These are phyloP conservation scores for Cryptococcus sp. DNA, from an alignment of 1,284 basidiomycete genomes.

Conservation along the genomic window DNA sequence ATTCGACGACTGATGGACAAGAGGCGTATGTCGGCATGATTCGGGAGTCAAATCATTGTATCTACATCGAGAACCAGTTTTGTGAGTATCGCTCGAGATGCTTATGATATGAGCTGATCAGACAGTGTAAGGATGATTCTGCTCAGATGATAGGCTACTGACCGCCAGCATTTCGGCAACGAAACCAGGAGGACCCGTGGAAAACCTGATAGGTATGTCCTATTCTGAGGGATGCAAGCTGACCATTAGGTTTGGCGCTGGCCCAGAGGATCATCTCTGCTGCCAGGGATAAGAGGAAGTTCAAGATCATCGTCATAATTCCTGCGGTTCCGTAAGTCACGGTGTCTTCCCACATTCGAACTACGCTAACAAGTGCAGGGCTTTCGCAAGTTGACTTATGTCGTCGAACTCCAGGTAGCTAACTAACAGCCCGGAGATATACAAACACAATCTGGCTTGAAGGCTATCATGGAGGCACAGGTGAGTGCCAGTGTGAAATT, in stretches of 20 bases:
- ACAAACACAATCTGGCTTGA: slow-evolving; percentile 63
- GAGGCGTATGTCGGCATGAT: slow-evolving; percentile 73
- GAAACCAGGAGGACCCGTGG: slow-evolving; percentile 56
- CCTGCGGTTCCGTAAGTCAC: slow-evolving; percentile 54
- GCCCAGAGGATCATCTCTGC: slow-evolving; percentile 79
- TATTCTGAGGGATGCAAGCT: too few relatives aligned
- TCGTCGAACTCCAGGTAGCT: too few relatives aligned
- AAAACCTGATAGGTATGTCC: slow-evolving; percentile 65
- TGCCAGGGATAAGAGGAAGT: slow-evolving; percentile 63
- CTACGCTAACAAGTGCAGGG: slow-evolving; percentile 13
- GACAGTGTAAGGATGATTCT: slow-evolving; percentile 11
- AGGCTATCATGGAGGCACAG: slow-evolving; percentile 52
- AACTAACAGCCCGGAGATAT: slow-evolving; percentile 63
- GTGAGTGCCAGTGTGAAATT: background rate
- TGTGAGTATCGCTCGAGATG: slow-evolving; percentile 56
- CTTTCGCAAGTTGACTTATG: slow-evolving; percentile 29
- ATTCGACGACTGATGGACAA: slow-evolving; percentile 12
- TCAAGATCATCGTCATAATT: slow-evolving; percentile 72
- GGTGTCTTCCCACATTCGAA: background rate
- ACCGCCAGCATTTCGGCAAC: slow-evolving; percentile 73
- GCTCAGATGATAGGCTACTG: background rate
- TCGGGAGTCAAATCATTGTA: slow-evolving; percentile 73
- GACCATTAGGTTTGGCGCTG: slow-evolving; percentile 57
- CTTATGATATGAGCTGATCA: too few relatives aligned
- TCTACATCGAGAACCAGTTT: slow-evolving; percentile 95